Evolutionary conservation across 208 protist genomes (phyloP).

Genomic region (Leishmania tarentolae): DNA sequence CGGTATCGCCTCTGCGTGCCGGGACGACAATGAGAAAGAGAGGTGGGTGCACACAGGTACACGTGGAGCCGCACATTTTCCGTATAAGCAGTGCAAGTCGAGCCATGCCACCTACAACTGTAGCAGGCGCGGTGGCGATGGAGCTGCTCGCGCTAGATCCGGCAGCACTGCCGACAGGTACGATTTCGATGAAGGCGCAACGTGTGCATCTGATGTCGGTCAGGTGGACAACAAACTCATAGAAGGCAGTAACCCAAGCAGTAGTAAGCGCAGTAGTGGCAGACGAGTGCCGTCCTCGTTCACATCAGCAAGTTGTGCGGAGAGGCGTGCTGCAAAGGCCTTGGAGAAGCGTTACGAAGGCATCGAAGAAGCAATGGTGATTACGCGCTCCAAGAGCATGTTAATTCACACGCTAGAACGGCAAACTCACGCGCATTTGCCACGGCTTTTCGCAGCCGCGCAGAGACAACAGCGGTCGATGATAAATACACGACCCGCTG

Average conservation of each 20-base stretch:
- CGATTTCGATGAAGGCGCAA: background rate
- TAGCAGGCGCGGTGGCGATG: background rate
- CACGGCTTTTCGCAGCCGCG: constrained; percentile 21
- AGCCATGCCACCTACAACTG: background rate
- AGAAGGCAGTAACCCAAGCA: background rate
- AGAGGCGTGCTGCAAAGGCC: constrained; percentile 2
- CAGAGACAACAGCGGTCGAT: constrained; percentile 25
- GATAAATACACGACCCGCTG: constrained; percentile 3
- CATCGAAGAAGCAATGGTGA: constrained; percentile 68
- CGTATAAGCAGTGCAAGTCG: background rate
- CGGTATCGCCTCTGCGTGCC: background rate
- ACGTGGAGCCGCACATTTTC: background rate
- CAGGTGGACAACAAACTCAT: constrained; percentile 7
- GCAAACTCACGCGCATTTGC: constrained; percentile 21
- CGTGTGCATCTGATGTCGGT: background rate
- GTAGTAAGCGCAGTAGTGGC: background rate
- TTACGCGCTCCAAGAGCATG: constrained; percentile 61
- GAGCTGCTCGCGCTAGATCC: background rate
- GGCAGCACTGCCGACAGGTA: background rate
- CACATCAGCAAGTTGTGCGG: constrained; percentile 1
- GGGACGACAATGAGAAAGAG: background rate
- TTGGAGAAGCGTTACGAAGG: constrained; percentile 43
- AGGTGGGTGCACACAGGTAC: background rate
- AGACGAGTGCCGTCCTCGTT: background rate
- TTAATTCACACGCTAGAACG: constrained; percentile 50